phyloP scores from a whole-genome alignment of 257 asterid genomes.

The Marsdenia floribunda region DNA sequence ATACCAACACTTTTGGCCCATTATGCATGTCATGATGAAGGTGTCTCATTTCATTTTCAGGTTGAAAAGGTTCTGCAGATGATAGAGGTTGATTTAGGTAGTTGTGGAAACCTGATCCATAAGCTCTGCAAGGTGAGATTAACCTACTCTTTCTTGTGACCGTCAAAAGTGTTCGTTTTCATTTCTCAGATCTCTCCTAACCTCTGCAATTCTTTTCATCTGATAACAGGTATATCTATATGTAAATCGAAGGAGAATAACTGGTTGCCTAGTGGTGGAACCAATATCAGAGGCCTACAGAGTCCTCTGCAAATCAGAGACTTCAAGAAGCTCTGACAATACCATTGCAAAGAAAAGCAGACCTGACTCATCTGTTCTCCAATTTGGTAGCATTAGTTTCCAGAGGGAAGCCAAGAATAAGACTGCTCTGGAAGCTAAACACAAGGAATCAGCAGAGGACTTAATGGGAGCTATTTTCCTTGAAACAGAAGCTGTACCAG shows the following conservation, averaged over 20 bases:
- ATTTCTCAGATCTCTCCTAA: neutral
- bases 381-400: constrained; percentile 9
- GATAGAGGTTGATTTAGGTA: constrained; percentile 14
- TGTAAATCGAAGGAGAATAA: constrained; percentile 5
- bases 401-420: constrained; percentile 4
- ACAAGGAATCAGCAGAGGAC: neutral
- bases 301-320: constrained; percentile 7
- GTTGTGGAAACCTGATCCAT: constrained; percentile 8
- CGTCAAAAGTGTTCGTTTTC: neutral
- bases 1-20: neutral
- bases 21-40: neutral
- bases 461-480: constrained; percentile 11
- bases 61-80: constrained; percentile 17
- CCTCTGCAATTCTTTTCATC: neutral
- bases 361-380: constrained; percentile 1
- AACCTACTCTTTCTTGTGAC: neutral
- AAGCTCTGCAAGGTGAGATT: constrained; percentile 9
- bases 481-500: constrained; percentile 7
- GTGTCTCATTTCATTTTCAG: constrained; percentile 2
- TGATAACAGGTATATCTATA: constrained; percentile 12
- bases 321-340: neutral
- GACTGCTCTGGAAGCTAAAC: neutral
- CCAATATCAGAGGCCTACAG: constrained; percentile 17
- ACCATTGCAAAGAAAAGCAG: neutral
- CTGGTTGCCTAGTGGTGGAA: constrained; percentile 15